phyloP scores from a whole-genome alignment of 371 early-diverging fungal genomes.

The Mortierella sp. region DNA sequence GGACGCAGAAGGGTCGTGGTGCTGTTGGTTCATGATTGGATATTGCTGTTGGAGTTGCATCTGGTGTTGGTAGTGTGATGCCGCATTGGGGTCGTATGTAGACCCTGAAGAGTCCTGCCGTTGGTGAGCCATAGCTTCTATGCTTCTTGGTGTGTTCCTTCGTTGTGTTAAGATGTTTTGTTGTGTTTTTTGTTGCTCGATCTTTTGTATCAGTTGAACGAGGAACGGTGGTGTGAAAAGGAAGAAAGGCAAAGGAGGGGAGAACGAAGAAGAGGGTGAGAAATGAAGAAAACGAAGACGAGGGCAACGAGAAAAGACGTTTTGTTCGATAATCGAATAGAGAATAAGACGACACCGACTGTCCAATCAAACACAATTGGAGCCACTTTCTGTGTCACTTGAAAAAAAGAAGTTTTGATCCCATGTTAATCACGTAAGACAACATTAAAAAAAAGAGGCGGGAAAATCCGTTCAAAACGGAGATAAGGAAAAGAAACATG shows the following conservation, averaged over 20 bases:
- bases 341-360: not conserved
- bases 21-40: slow-evolving; percentile 25
- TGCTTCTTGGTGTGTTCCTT: not conserved
- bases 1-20: slow-evolving; percentile 32
- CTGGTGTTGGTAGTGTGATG: slow-evolving; percentile 33
- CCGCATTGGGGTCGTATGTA: slow-evolving; percentile 32
- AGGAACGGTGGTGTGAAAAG: not conserved
- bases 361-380: not conserved
- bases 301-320: not conserved
- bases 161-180: not conserved
- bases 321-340: not conserved
- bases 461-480: not conserved
- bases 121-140: slow-evolving; percentile 38
- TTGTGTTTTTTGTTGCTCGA: not conserved
- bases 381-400: not conserved
- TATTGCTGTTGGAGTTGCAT: slow-evolving; percentile 19
- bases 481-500: not conserved
- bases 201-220: not conserved
- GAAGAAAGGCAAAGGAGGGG: not conserved
- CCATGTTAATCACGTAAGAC: not conserved
- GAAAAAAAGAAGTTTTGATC: not conserved
- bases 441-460: not conserved
- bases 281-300: not conserved
- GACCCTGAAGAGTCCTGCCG: slow-evolving; percentile 39
- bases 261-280: slow-evolving; percentile 1